Conservation (phyloP, 208 protist species). For the Acanthamoeba divionensis region DNA sequence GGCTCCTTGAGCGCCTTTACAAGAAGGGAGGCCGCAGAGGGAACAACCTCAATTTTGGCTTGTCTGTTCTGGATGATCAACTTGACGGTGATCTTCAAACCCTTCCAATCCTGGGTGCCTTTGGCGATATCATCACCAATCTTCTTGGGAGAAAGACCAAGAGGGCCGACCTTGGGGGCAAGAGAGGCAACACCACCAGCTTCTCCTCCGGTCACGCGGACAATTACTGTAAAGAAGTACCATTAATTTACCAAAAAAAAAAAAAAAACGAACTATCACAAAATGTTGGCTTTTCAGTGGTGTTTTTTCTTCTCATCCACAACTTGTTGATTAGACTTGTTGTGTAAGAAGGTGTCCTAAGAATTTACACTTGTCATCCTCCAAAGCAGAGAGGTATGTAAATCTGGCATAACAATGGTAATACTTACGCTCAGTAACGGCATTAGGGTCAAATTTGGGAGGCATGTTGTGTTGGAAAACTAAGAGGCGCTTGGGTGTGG, state of each 20-base stretch:
- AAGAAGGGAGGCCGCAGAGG: conserved; percentile 94
- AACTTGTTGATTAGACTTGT: neutral
- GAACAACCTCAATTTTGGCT: conserved; percentile 94
- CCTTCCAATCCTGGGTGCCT: conserved; percentile 98
- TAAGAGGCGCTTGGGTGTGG: conserved; percentile 1
- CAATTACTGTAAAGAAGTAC: conserved; percentile 82
- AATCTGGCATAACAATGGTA: neutral
- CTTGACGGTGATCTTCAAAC: conserved; percentile 96
- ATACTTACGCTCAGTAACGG: conserved; percentile 83
- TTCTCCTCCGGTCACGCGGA: conserved; percentile 97
- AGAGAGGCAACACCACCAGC: conserved; percentile 94
- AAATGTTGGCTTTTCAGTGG: neutral
- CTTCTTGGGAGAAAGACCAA: conserved; percentile 98
- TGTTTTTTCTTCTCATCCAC: neutral
- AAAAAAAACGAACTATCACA: neutral
- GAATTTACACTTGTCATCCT: conserved; percentile 32
- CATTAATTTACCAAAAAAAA: neutral
- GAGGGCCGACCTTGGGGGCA: conserved; percentile 98
- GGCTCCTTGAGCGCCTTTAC: conserved; percentile 99
- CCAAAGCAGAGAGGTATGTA: neutral
- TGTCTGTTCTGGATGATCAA: conserved; percentile 98
- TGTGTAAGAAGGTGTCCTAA: neutral
- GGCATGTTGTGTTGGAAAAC: conserved; percentile 85
- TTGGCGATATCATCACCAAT: conserved; percentile 99
- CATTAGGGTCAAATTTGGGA: conserved; percentile 96